These are phyloP conservation scores for Trapa incisa DNA, from an alignment of 345 rosid species.

Conservation along the genomic window DNA sequence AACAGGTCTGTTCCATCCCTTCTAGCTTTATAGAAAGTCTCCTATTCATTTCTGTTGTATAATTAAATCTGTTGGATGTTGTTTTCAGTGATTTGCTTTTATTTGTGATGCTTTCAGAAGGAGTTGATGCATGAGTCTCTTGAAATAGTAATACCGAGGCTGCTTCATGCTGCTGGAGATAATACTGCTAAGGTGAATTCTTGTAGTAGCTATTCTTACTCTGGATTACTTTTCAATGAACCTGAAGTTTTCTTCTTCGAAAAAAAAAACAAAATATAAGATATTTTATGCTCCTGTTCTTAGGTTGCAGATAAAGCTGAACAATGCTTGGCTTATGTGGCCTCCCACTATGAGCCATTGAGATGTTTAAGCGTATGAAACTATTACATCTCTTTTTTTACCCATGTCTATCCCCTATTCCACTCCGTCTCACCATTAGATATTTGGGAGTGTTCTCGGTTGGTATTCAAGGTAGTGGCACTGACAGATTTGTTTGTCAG, in stretches of 20 bases:
- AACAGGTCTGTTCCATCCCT: conserved; percentile 24
- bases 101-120: conserved; percentile 22
- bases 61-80: neutral
- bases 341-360: conserved; percentile 41
- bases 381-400: neutral
- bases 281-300: conserved; percentile 1
- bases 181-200: conserved; percentile 25
- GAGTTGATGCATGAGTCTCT: conserved; percentile 39
- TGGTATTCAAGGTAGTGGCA: neutral
- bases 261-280: neutral
- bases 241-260: neutral
- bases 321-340: conserved; percentile 29
- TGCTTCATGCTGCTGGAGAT: conserved; percentile 35
- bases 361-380: conserved; percentile 44
- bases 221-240: neutral
- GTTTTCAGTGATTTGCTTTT: neutral
- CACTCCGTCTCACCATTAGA: neutral
- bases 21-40: neutral
- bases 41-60: too few relatives aligned
- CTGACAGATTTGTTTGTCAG: conserved; percentile 15
- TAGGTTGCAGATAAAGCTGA: conserved; percentile 48
- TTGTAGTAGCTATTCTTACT: neutral
- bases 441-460: neutral
- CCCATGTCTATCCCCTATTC: neutral
- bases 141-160: conserved; percentile 40